These are phyloP conservation scores for Candida verbasci DNA, from an alignment of 805 yeast genomes.

Conservation along the genomic window DNA sequence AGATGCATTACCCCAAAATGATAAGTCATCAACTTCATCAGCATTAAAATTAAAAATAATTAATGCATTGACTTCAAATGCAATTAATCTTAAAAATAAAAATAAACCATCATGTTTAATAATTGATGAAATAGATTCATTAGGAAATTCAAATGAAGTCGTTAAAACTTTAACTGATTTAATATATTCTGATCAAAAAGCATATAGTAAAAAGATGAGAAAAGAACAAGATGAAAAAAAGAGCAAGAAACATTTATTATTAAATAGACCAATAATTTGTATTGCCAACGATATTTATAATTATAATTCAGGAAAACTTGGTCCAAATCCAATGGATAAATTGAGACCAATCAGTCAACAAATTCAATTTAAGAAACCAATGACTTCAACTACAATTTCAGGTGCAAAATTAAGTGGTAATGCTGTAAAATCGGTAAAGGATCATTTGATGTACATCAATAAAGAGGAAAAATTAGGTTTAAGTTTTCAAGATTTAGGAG, in stretches of 20 bases:
- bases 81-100: constrained; percentile 53
- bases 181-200: constrained; percentile 52
- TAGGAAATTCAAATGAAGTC: constrained; percentile 33
- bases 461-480: constrained; percentile 48
- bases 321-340: constrained; percentile 59
- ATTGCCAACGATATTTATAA: constrained; percentile 86
- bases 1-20: constrained; percentile 36
- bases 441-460: constrained; percentile 45
- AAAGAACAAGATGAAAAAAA: constrained; percentile 14
- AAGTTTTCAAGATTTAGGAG: constrained; percentile 50
- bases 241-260: constrained; percentile 32
- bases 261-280: constrained; percentile 84
- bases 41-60: constrained; percentile 32
- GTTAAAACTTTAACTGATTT: constrained; percentile 54
- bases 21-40: constrained; percentile 31
- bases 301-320: constrained; percentile 19
- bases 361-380: constrained; percentile 59
- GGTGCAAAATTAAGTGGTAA: constrained; percentile 35
- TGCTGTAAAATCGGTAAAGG: constrained; percentile 34
- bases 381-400: constrained; percentile 41
- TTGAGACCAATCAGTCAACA: constrained; percentile 72
- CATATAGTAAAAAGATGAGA: constrained; percentile 29
- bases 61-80: constrained; percentile 55
- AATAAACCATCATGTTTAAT: constrained; percentile 71
- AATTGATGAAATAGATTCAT: constrained; percentile 79